phyloP scores from a whole-genome alignment of 2,329 filamentous ascomycete species.

The Fusarium avenaceum region DNA sequence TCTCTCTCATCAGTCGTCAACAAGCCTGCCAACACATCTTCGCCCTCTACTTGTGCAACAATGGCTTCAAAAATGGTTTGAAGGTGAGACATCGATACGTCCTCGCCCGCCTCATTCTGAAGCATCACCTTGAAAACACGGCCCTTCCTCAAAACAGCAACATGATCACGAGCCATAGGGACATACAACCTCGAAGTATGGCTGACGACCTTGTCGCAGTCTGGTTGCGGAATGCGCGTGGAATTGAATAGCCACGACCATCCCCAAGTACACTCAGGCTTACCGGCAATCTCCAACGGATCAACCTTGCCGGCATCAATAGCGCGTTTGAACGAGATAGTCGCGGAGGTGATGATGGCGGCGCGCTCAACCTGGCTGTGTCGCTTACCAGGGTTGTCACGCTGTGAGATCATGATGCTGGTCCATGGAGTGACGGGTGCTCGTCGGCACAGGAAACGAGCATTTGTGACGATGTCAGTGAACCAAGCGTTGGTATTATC shows the following conservation, averaged over 20 bases:
- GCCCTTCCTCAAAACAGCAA: slow-evolving; percentile 9
- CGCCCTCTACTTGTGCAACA: background rate
- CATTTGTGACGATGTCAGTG: slow-evolving; percentile 3
- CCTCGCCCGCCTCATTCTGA: background rate
- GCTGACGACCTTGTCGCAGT: slow-evolving; percentile 1
- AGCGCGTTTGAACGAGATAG: background rate
- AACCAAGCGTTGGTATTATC: slow-evolving; percentile 5
- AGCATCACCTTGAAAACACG: slow-evolving; percentile 10
- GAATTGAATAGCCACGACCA: slow-evolving; percentile 9
- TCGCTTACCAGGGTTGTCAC: slow-evolving; percentile 1
- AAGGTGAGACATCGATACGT: background rate
- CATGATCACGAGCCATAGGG: background rate
- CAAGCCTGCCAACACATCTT: background rate
- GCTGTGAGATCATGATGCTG: slow-evolving; percentile 5
- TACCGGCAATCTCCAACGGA: slow-evolving; percentile 7
- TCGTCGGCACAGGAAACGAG: slow-evolving; percentile 3
- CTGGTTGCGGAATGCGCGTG: background rate
- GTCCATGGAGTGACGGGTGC: slow-evolving; percentile 8
- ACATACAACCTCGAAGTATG: background rate
- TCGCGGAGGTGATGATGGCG: background rate
- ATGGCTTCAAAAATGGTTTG: background rate
- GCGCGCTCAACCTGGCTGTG: background rate
- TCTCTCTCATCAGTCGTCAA: slow-evolving; percentile 9
- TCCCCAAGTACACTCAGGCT: slow-evolving; percentile 3
- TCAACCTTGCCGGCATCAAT: background rate